phyloP scores from a whole-genome alignment of 2,329 filamentous ascomycete species.

The Aschersonia sp. region DNA sequence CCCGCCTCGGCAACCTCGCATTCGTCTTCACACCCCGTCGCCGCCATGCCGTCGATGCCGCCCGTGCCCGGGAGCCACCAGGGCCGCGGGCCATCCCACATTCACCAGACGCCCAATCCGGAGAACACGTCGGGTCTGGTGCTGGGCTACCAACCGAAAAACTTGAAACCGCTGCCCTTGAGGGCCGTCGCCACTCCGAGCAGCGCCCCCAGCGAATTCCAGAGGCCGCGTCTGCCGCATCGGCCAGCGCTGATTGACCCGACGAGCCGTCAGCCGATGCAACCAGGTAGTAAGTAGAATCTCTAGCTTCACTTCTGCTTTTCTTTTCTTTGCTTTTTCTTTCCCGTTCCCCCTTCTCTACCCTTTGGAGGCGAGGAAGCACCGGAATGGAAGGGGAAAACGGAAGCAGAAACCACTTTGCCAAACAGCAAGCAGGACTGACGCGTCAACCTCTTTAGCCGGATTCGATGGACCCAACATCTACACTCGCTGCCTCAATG shows the following conservation, averaged over 20 bases:
- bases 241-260: slow-evolving; percentile 14
- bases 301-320: neutral
- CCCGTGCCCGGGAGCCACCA: slow-evolving; percentile 14
- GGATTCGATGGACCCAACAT: slow-evolving; percentile 73
- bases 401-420: no score
- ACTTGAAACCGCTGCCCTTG: slow-evolving; percentile 47
- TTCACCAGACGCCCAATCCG: slow-evolving; percentile 37
- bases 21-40: slow-evolving; percentile 16
- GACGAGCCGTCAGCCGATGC: slow-evolving; percentile 27
- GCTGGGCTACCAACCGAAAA: slow-evolving; percentile 55
- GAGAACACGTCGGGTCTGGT: slow-evolving; percentile 47
- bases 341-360: neutral
- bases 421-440: neutral
- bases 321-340: neutral
- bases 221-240: slow-evolving; percentile 26
- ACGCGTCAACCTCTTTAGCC: slow-evolving; percentile 13
- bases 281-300: slow-evolving; percentile 45
- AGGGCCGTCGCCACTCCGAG: slow-evolving; percentile 62
- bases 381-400: no score
- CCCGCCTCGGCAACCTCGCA: slow-evolving; percentile 10
- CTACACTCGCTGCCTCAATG: slow-evolving; percentile 75
- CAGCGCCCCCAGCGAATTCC: slow-evolving; percentile 56
- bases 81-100: slow-evolving; percentile 26
- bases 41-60: slow-evolving; percentile 15
- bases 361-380: neutral